phyloP scores from a whole-genome alignment of 1,284 basidiomycete species.

The Boletus sp. region DNA sequence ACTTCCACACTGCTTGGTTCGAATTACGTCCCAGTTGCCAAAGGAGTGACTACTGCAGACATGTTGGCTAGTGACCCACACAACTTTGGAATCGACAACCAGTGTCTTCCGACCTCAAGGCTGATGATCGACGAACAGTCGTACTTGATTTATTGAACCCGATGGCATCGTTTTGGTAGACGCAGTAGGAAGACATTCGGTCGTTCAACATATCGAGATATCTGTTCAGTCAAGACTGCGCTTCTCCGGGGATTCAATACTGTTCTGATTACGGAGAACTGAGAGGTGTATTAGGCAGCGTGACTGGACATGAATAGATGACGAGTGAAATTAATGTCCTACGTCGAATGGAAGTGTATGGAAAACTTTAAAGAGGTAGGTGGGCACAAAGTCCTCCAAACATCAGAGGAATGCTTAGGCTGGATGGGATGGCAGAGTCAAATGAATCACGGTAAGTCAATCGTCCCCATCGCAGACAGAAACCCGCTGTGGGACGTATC shows the following conservation, averaged over 20 bases:
- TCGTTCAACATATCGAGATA: background rate
- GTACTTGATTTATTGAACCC: background rate
- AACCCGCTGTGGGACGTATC: constrained; percentile 4
- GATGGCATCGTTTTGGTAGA: background rate
- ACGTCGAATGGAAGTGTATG: too few relatives aligned
- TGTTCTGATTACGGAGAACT: background rate
- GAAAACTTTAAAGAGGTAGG: background rate
- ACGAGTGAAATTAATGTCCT: too few relatives aligned
- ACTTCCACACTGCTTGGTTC: background rate
- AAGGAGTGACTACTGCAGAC: background rate
- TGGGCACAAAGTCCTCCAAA: background rate
- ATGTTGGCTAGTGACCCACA: background rate
- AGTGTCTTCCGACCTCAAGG: background rate
- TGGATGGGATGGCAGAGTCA: constrained; percentile 1
- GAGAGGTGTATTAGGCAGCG: constrained; percentile 1
- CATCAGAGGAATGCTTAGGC: background rate
- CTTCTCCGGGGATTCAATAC: background rate
- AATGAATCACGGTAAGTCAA: constrained; percentile 17
- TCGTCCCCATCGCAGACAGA: constrained; percentile 6
- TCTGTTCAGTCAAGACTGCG: background rate
- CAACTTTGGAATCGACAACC: background rate
- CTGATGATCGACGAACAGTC: too few relatives aligned
- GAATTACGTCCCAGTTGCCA: background rate
- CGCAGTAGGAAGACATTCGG: background rate
- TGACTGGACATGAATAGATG: constrained; percentile 5